A percentile compares a stretch with the other conserved stretches of the same genome.
Conservation (phyloP, 2,329 filamentous ascomycete genomes). For the Scolecobasidium constrictum region DNA sequence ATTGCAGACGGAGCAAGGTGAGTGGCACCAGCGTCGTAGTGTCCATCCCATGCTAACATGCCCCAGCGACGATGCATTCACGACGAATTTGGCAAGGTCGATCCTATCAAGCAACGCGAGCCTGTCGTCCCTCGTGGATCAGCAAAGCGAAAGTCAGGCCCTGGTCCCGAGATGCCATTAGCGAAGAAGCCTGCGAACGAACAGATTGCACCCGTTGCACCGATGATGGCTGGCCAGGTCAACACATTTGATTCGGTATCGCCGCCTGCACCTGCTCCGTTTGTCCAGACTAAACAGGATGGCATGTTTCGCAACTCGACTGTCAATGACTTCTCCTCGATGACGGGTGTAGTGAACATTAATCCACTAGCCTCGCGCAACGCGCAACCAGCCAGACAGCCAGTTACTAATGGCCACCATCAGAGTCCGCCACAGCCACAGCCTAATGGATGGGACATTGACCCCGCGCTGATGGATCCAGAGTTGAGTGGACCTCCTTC, state of each 20-base stretch:
- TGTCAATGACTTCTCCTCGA: neutral
- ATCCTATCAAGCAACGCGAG: conserved; percentile 53
- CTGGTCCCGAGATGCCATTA: neutral
- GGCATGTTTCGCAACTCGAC: neutral
- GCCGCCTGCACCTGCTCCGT: neutral
- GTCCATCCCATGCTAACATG: conserved; percentile 8
- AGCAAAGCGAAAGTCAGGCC: conserved; percentile 5
- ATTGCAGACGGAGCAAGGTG: conserved; percentile 59
- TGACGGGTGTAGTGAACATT: neutral
- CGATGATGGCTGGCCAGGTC: neutral
- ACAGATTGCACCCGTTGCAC: neutral
- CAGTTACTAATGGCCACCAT: neutral
- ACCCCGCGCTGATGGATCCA: neutral
- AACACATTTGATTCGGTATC: neutral
- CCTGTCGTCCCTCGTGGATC: conserved; percentile 48
- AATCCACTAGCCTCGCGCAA: neutral
- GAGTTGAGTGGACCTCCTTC: neutral
- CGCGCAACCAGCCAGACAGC: neutral
- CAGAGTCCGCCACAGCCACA: neutral
- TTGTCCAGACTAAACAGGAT: neutral
- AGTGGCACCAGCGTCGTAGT: conserved; percentile 16
- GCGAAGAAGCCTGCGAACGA: conserved; percentile 10
- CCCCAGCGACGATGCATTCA: conserved; percentile 54
- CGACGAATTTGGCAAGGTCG: conserved; percentile 52
- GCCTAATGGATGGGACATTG: neutral